Evolutionary conservation across 2,329 filamentous ascomycete genomes (phyloP), one percentile per base, ranked within the genome.

Genomic region (Madurella mycetomatis): DNA sequence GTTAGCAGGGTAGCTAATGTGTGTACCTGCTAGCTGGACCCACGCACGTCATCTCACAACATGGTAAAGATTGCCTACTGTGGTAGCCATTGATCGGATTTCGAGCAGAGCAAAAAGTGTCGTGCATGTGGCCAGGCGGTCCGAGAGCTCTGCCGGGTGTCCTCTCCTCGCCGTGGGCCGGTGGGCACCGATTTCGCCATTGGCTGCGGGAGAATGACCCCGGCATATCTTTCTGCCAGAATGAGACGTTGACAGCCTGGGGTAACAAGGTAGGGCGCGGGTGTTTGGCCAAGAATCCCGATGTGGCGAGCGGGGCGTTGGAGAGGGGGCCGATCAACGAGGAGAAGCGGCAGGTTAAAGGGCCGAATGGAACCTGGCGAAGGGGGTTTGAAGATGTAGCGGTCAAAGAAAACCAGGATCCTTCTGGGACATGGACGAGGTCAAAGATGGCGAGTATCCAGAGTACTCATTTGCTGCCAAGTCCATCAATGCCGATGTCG

Each of bases 141-240:
- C 25, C 25, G 25, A 25, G 25, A 25, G 25, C 25, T 25, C 25
- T 25, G 7, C 25, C 25, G 7, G 25, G 7, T 25, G 25, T 7
- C 25, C 25, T 25, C 25, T 7, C 25, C 25, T 25, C 7, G 25
- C 25, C 25, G 25, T 25, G 25, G 25, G 25, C 25, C 25, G 25
- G 25, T 25, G 25, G 11, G 34, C 34, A 15, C 9, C 34, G 34
- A 12, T 37, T 12, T 11, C 32, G 49, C 34, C 54, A 59, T 59
- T 59, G 55, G 57, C 31, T 49, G 39, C 51, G 57, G 57, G 40
- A 53, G 44, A 59, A 59, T 53, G 18, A 15, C 18, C 47, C 48
- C 49, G 47, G 51, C 48, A 40, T 9, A 18, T 13, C 18, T 42
- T 54, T 47, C 34, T 43, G 50, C 42, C 50, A 53, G 50, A 53